phyloP scores from a whole-genome alignment of 768 basidiomycete species.

The Trametes punicea region DNA sequence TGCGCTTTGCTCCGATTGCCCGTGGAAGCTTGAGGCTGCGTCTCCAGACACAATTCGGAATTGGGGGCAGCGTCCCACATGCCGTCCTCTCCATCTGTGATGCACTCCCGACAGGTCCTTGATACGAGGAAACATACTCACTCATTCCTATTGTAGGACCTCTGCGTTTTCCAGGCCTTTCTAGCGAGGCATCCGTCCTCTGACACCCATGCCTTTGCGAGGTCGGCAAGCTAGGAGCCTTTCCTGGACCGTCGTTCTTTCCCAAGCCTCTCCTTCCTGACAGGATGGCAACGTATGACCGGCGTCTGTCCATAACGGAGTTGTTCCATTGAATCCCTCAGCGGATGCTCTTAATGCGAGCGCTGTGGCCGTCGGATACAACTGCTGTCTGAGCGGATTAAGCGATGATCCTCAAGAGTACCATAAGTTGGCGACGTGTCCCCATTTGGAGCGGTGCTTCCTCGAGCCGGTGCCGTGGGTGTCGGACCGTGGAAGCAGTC shows the following conservation, averaged over 20 bases:
- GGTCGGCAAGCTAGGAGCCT: not conserved
- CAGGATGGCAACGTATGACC: not conserved
- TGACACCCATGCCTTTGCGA: not conserved
- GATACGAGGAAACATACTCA: slow-evolving; percentile 3
- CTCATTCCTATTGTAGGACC: not conserved
- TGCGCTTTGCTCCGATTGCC: slow-evolving; percentile 14
- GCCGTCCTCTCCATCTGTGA: slow-evolving; percentile 17
- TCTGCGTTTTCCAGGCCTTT: not conserved
- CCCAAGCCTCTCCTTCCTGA: not conserved
- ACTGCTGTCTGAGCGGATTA: not conserved
- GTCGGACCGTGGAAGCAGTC: slow-evolving; percentile 6
- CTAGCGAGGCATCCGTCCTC: not conserved
- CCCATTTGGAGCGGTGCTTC: slow-evolving; percentile 6
- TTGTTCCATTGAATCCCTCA: not conserved
- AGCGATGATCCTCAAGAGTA: not conserved
- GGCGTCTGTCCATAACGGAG: not conserved
- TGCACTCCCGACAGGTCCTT: slow-evolving; percentile 16
- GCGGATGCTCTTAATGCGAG: not conserved
- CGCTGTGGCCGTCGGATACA: not conserved
- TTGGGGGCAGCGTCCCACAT: slow-evolving; percentile 8
- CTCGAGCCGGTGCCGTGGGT: slow-evolving; percentile 13
- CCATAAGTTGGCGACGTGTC: not conserved
- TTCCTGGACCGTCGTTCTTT: not conserved
- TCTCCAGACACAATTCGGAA: slow-evolving; percentile 22
- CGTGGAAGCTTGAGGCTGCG: slow-evolving; percentile 18